Evolutionary conservation across 805 yeast genomes (phyloP).

Genomic region (Candida germanica): DNA sequence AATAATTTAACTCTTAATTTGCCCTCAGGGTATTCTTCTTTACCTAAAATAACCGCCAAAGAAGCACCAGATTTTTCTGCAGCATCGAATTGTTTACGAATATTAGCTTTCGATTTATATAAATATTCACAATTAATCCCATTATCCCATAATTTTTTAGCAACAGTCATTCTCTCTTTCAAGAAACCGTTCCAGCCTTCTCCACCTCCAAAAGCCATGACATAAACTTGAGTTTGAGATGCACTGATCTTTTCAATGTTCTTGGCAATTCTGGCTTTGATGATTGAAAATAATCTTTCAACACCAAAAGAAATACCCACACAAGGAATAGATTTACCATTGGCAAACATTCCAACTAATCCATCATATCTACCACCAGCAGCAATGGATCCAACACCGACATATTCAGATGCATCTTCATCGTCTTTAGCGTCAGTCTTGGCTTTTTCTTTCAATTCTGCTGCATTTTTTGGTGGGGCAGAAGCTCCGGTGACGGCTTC

Average conservation of each 20-base stretch:
- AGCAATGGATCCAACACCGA: conserved; percentile 97
- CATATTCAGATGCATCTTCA: conserved; percentile 92
- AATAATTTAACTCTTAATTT: conserved; percentile 80
- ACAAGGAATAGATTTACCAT: conserved; percentile 92
- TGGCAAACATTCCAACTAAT: conserved; percentile 94
- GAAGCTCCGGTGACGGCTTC: conserved; percentile 95
- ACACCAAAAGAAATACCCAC: conserved; percentile 97
- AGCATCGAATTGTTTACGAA: conserved; percentile 95
- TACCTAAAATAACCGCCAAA: conserved; percentile 89
- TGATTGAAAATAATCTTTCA: conserved; percentile 87
- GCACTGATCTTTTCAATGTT: conserved; percentile 68
- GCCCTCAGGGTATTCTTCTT: conserved; percentile 85
- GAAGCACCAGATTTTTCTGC: conserved; percentile 94
- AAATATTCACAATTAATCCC: conserved; percentile 90
- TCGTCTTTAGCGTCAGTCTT: conserved; percentile 21
- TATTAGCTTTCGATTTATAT: conserved; percentile 90
- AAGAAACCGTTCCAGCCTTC: conserved; percentile 92
- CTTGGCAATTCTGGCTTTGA: conserved; percentile 67
- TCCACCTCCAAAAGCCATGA: conserved; percentile 99
- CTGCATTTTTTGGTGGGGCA: conserved; percentile 88
- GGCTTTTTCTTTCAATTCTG: conserved; percentile 52
- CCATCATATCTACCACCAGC: conserved; percentile 99
- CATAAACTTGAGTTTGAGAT: conserved; percentile 85
- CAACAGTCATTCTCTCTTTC: conserved; percentile 84
- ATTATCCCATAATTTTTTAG: conserved; percentile 80